Base-by-base conservation (phyloP, 2,329 filamentous ascomycete genomes). In the Didymellaceae sp. region DNA sequence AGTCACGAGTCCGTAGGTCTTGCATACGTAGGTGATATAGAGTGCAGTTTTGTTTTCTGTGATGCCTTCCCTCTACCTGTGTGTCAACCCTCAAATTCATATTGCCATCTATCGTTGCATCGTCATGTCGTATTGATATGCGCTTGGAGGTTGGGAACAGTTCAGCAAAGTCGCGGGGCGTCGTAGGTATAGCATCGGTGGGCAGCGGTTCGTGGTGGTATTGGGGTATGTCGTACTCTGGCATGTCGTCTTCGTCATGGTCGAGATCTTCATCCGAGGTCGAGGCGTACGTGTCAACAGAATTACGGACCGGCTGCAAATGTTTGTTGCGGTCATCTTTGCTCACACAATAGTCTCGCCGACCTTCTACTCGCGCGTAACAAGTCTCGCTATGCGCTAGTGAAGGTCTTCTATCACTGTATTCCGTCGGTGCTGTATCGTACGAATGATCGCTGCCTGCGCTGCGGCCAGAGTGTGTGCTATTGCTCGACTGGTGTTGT, bases 11-110 rank as follows among this genome's bases (percentile, higher is more conserved):
- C 66, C 86, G 86, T 46, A 97, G 78, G 72, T 97, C 91, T 71
- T 96, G 87, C 91, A 99, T 96, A 65, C 91, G 89, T 53, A 97
- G 80, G 73, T 99, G 93, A 75, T 97, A 97, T 38, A 99, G 86
- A 5, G 86, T 90, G 63, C 89, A 83, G 61, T 85, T 85, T 56
- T 86, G 83, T 57, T 83, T 83, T 43, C 76, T 75, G 32, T 81
- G 79, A 31, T 82, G 82, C 20, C 82, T 80, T 20, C 78, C 76
- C 20, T 77, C 75, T 35, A 90, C 83, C 56, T 89, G 79, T 5
- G 90, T 93, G 70, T 96, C 92, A 51, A 97, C 82, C 24, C 92
- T 87, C 49, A 99, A 81, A 70, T 97, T 97, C 91, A 97, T 95
- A 78, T 97, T 96, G 26, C 93, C 93, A 70, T 99, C 93, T 4